Evolutionary conservation across 1,139 yeast genomes (phyloP).

Genomic region (Candida glucosophila): DNA sequence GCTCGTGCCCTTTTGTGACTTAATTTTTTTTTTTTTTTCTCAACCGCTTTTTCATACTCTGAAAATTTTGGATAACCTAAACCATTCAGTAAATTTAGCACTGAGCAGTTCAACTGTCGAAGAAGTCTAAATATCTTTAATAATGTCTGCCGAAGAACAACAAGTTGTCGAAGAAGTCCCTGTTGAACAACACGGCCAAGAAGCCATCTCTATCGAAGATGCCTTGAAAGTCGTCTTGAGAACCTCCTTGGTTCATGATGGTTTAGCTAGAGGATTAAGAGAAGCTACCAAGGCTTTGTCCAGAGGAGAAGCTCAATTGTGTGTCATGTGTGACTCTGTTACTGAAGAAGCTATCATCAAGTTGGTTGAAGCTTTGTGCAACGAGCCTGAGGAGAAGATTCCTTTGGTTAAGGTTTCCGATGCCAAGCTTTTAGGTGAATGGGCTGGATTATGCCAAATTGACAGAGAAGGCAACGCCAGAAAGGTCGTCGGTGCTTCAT

Average conservation of each 20-base stretch:
- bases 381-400: slow-evolving; percentile 93
- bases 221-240: slow-evolving; percentile 97
- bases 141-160: slow-evolving; percentile 83
- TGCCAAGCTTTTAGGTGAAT: slow-evolving; percentile 99
- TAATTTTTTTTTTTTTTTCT: too few species aligned
- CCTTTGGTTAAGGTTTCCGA: slow-evolving; percentile 99
- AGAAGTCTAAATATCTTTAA: slow-evolving; percentile 55
- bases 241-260: slow-evolving; percentile 97
- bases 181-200: slow-evolving; percentile 77
- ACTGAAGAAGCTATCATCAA: slow-evolving; percentile 96
- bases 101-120: slow-evolving; percentile 87
- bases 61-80: too few species aligned
- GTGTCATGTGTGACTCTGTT: slow-evolving; percentile 97
- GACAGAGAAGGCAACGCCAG: slow-evolving; percentile 99
- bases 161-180: slow-evolving; percentile 80
- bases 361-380: slow-evolving; percentile 98
- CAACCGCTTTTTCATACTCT: too few species aligned
- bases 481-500: slow-evolving; percentile 99
- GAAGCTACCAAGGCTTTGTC: slow-evolving; percentile 99
- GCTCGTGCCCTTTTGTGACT: too few species aligned
- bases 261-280: slow-evolving; percentile 99
- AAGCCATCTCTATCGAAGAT: slow-evolving; percentile 94
- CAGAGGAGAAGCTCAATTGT: slow-evolving; percentile 95
- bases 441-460: slow-evolving; percentile 99
- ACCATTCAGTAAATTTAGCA: slow-evolving; percentile 22